Evolutionary conservation across 331 rosid species (phyloP), one percentile per base, ranked within the genome.

Genomic region (Malus hybrid): DNA sequence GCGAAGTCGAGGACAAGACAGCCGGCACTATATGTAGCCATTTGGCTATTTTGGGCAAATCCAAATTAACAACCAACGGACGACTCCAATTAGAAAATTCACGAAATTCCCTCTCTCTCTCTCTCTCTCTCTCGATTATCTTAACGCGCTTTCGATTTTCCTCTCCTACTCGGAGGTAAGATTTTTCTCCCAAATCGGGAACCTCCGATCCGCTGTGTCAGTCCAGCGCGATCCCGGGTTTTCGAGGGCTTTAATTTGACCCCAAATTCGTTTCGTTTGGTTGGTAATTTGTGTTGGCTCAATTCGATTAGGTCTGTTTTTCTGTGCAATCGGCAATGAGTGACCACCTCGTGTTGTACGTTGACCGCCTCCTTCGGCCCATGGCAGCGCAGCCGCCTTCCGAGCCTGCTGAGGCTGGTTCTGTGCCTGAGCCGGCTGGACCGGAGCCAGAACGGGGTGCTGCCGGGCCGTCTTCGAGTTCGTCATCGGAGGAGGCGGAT

Each of bases 331-430:
- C 6, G 80, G 75, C 83, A 72, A 91, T 93, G 98, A 87, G 97
- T 81, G 97, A 91, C 62, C 97, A 93, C 72, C 80, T 93, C 71
- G 96, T 93, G 80, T 65, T 93, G 78, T 78, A 84, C 76, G 96
- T 91, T 65, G 93, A 93, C 88, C 88, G 84, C 80, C 83, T 91
- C 75, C 73, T 70, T 33, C 71, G 77, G 16, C 94, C 97, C 6
- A 75, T 63, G 70, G 71, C 91, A 14, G 77, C 62, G 52, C 88
- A 85, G 73, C 79, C 89, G 48, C 88, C 67, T 67, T 70, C 74
- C 50, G 83, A 80, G 39, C 71, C 87, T 30, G 58, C 79, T 2
- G 90, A 81, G 78, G 77, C 50, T 33, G 76, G 75, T n/a, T 76
- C 88, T 24, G 88, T 66, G 15, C 36, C 73, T 77, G 33, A 15